phyloP scores from a whole-genome alignment of 1,284 basidiomycete genomes.

The Austroboletus novae-zelandiae region DNA sequence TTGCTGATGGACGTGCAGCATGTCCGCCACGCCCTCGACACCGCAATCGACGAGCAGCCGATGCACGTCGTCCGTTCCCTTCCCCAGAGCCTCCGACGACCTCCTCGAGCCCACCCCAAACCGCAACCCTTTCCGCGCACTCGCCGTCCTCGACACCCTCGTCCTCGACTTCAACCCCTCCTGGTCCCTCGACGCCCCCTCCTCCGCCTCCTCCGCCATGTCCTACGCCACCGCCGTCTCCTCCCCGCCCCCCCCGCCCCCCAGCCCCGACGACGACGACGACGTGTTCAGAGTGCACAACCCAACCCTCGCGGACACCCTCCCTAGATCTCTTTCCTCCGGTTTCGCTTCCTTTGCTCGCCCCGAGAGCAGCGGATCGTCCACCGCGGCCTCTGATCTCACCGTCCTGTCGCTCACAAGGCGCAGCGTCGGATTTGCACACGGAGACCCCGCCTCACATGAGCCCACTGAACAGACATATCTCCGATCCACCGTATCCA shows the following conservation, averaged over 20 bases:
- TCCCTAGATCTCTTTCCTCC: conserved; percentile 5
- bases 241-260: conserved; percentile 8
- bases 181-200: conserved; percentile 16
- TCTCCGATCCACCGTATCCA: conserved; percentile 23
- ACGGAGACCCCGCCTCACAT: conserved; percentile 3
- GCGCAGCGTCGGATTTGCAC: conserved; percentile 10
- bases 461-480: conserved; percentile 13
- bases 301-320: not conserved
- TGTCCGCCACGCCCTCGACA: conserved; percentile 31
- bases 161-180: conserved; percentile 25
- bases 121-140: not conserved
- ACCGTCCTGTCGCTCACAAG: conserved; percentile 15
- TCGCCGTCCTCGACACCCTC: conserved; percentile 22
- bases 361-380: conserved; percentile 13
- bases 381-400: conserved; percentile 22
- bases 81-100: not conserved
- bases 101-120: no score
- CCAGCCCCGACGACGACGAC: conserved; percentile 13
- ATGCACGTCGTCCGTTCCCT: not conserved
- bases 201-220: conserved; percentile 22
- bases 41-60: conserved; percentile 10
- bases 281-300: conserved; percentile 14
- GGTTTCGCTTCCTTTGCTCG: conserved; percentile 7
- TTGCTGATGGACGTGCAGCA: conserved; percentile 25
- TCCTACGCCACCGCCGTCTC: conserved; percentile 27